phyloP scores from a whole-genome alignment of 2,329 filamentous ascomycete genomes.

The Cytospora paraplurivora region DNA sequence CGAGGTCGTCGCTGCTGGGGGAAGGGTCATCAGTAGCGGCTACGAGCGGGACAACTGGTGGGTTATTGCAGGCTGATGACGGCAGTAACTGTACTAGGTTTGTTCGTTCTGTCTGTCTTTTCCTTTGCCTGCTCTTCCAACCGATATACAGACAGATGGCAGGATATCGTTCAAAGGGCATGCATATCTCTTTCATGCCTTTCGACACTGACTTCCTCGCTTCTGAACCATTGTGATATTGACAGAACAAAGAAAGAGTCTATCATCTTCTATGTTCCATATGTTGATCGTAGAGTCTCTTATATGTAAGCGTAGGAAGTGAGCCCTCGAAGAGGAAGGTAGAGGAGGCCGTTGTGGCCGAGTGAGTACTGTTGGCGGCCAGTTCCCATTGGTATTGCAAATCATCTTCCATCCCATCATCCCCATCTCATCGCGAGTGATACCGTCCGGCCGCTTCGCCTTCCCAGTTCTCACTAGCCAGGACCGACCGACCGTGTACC shows the following conservation, averaged over 20 bases:
- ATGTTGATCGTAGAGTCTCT: no score
- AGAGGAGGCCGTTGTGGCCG: no score
- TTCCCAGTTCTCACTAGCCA: not conserved
- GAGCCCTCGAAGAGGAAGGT: no score
- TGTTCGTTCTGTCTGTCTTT: no score
- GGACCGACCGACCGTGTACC: not conserved
- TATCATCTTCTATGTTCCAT: not conserved
- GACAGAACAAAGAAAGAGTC: not conserved
- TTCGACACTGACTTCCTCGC: not conserved
- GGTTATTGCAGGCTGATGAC: conserved; percentile 61
- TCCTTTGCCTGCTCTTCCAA: no score
- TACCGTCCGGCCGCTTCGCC: not conserved
- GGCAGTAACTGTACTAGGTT: not conserved
- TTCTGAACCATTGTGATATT: not conserved
- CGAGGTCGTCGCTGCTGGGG: conserved; percentile 74
- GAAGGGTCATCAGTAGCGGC: conserved; percentile 73
- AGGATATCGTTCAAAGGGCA: no score
- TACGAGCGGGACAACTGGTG: conserved; percentile 99
- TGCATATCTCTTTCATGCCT: conserved; percentile 11
- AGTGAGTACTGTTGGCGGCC: no score
- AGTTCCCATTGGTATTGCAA: no score
- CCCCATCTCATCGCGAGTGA: not conserved
- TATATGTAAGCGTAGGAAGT: no score
- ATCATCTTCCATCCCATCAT: no score
- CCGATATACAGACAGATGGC: no score